Conservation (phyloP, 1,284 basidiomycete genomes). For the Xerocomus nothofagi region DNA sequence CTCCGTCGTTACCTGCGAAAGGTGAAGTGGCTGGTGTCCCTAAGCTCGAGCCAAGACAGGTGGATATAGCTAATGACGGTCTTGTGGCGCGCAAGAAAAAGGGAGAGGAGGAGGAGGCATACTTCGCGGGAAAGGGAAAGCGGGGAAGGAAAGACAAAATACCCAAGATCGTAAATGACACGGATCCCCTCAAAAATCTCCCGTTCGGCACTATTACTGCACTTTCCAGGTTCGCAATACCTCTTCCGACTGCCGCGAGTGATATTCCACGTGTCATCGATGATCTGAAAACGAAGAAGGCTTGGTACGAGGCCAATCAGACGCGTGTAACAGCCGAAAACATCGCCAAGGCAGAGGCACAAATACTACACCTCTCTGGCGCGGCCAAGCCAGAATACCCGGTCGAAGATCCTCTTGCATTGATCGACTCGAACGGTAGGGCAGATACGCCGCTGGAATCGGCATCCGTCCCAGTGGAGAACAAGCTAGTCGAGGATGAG, state of each 20-base stretch:
- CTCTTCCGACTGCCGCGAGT: conserved; percentile 76
- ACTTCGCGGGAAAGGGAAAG: conserved; percentile 80
- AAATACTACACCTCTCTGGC: conserved; percentile 66
- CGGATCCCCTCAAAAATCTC: conserved; percentile 48
- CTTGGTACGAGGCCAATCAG: conserved; percentile 88
- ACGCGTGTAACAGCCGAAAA: conserved; percentile 67
- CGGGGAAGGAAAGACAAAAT: conserved; percentile 65
- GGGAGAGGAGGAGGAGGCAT: conserved; percentile 79
- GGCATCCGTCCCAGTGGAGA: conserved; percentile 42
- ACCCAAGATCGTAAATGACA: conserved; percentile 42
- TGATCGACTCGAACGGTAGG: conserved; percentile 43
- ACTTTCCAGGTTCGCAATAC: conserved; percentile 86
- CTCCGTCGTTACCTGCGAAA: conserved; percentile 39
- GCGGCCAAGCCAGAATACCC: conserved; percentile 47
- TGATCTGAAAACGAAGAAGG: conserved; percentile 92
- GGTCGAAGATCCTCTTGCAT: conserved; percentile 36
- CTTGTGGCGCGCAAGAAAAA: conserved; percentile 90
- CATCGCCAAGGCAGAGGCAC: conserved; percentile 76
- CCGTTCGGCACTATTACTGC: conserved; percentile 87
- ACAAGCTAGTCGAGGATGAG: conserved; percentile 25
- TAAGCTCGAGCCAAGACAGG: conserved; percentile 82
- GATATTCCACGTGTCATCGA: conserved; percentile 87
- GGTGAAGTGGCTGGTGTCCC: conserved; percentile 71
- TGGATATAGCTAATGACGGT: conserved; percentile 73
- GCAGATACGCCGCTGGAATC: conserved; percentile 53